Conservation (phyloP, 192 early-diverging fungal species). For the Phlyctochytrium arcticum region DNA sequence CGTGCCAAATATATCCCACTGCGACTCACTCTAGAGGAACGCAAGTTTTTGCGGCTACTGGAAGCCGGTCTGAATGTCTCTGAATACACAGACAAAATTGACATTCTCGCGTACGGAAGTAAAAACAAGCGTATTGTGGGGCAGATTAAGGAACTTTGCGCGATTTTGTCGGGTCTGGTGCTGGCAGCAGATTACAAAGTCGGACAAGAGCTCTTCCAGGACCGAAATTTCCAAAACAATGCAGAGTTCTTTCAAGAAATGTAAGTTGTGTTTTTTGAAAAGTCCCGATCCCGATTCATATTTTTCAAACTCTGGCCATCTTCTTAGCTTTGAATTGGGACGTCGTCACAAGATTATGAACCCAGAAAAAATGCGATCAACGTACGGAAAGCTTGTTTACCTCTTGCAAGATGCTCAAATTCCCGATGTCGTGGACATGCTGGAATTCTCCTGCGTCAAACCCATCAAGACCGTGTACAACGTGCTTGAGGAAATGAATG, state of each 20-base stretch:
- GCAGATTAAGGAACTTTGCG: constrained; percentile 96
- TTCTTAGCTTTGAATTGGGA: constrained; percentile 48
- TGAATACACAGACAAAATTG: constrained; percentile 83
- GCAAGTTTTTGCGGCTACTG: constrained; percentile 88
- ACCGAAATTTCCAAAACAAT: constrained; percentile 46
- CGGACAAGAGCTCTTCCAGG: constrained; percentile 49
- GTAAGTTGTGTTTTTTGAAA: too few species aligned
- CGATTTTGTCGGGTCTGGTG: constrained; percentile 88
- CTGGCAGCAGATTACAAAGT: constrained; percentile 57
- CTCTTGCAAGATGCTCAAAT: constrained; percentile 65
- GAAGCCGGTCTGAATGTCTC: constrained; percentile 92
- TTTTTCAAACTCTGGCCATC: too few species aligned
- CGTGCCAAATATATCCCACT: constrained; percentile 93
- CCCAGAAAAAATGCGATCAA: constrained; percentile 94
- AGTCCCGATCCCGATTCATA: too few species aligned
- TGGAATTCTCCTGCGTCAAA: constrained; percentile 73
- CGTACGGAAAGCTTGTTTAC: constrained; percentile 96
- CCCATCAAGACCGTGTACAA: constrained; percentile 90
- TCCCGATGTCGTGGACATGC: constrained; percentile 59
- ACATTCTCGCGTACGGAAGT: constrained; percentile 69
- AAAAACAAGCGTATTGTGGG: constrained; percentile 85
- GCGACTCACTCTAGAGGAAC: constrained; percentile 82
- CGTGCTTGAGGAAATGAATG: constrained; percentile 59
- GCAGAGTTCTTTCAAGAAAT: constrained; percentile 47
- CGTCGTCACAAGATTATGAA: constrained; percentile 58